Conservation (phyloP, 768 basidiomycete species). For the Podaxis sp. region DNA sequence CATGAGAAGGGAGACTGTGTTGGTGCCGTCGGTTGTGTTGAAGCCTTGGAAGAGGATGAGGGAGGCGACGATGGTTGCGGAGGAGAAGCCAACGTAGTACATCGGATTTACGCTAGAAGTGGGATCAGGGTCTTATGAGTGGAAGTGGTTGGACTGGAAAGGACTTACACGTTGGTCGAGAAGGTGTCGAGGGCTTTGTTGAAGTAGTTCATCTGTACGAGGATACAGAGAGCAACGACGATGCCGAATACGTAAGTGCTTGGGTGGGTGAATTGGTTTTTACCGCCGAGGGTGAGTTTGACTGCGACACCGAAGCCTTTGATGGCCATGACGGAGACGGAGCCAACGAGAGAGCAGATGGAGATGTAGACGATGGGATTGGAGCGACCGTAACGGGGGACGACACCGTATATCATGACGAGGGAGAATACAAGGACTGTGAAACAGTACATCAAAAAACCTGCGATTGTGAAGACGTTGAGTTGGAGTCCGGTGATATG, state of each 20-base stretch:
- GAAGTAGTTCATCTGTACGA: conserved; percentile 95
- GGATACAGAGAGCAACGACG: conserved; percentile 78
- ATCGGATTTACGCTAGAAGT: conserved; percentile 85
- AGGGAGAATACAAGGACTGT: conserved; percentile 78
- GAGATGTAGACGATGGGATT: conserved; percentile 93
- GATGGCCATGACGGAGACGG: conserved; percentile 97
- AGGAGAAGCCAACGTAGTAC: conserved; percentile 97
- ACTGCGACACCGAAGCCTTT: conserved; percentile 98
- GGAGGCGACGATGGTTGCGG: conserved; percentile 89
- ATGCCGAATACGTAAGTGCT: conserved; percentile 96
- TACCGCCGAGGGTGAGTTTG: conserved; percentile 89
- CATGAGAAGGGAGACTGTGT: conserved; percentile 82
- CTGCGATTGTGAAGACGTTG: conserved; percentile 35
- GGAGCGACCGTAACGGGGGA: conserved; percentile 81
- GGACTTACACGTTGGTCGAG: conserved; percentile 91
- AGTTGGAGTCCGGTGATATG: neutral
- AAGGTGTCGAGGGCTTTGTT: conserved; percentile 98
- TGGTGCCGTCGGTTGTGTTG: conserved; percentile 80
- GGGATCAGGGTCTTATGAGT: neutral
- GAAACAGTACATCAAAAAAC: conserved; percentile 89
- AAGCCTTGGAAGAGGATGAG: conserved; percentile 97
- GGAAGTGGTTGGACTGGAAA: neutral
- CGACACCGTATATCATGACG: conserved; percentile 84
- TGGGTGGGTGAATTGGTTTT: conserved; percentile 92
- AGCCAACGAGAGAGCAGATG: conserved; percentile 94